Evolutionary conservation across 768 basidiomycete species (phyloP), one percentile per base, ranked within the genome.

Genomic region (Auriscalpium microsporum): DNA sequence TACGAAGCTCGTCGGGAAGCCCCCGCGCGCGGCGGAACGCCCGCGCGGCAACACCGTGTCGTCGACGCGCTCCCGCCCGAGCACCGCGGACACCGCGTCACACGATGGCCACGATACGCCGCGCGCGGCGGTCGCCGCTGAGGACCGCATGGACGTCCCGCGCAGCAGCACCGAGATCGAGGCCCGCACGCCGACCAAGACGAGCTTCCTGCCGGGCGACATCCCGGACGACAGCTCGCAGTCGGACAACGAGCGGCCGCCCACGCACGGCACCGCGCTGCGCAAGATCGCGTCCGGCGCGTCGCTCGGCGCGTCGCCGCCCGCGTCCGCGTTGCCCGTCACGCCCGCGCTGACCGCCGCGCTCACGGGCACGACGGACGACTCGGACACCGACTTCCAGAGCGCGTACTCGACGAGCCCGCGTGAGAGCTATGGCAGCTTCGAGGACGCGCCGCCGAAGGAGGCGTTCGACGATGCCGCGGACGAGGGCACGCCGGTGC

Each of bases 371-470:
- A 58, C 55, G 37, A 63, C 63, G 23, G 63, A 63, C 53, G 63
- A 63, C 36, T 64, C 63, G n/a, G 62, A 63, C 49, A 62, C 60
- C 1, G 90, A 92, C 63, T 92, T 91, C 68, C 88, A 90, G 70
- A 91, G 89, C 59, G 90, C 90, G 36, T 90, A 87, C 68, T 90
- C 87, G 5, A 71, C 80, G 3, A 88, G 86, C 63, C 86, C 87
- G 11, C 79, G 86, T 1, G 79, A 72, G 46, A 87, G 85, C 64
- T 83, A 81, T 59, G 78, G 75, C 44, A 80, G 78, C 63, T 75
- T 77, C 48, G 67, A 71, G 19, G 59, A 48, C 13, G 53, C 58
- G 54, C 44, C 49, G 51, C 42, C 37, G 23, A 17, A 48, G 33
- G 21, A 28, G 54, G 45, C 56, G 60, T 38, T n/a, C 36, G 63